Conservation (phyloP, 768 basidiomycete genomes). For the Lactarius hatsudake region DNA sequence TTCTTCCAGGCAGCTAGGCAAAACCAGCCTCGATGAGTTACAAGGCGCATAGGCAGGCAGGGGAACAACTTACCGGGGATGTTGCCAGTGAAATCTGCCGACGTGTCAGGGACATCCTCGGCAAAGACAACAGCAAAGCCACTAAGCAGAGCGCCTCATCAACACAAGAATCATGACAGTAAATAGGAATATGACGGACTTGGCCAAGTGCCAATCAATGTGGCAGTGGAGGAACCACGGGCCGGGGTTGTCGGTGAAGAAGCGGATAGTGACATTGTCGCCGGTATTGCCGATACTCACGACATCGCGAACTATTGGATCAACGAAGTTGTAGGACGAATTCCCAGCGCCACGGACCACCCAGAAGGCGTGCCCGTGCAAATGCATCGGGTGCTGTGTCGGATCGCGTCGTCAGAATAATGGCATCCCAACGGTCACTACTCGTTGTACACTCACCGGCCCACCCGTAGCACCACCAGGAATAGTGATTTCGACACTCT, state of each 20-base stretch:
- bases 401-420: background rate
- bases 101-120: slow-evolving; percentile 13
- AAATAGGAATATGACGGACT: slow-evolving; percentile 61
- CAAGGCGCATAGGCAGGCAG: background rate
- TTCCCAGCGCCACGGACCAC: slow-evolving; percentile 21
- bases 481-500: slow-evolving; percentile 47
- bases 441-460: slow-evolving; percentile 16
- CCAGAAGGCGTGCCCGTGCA: slow-evolving; percentile 21
- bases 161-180: slow-evolving; percentile 31
- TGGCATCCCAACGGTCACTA: background rate
- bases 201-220: slow-evolving; percentile 32
- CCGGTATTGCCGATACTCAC: slow-evolving; percentile 23
- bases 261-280: slow-evolving; percentile 32
- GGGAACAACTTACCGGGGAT: background rate
- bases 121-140: slow-evolving; percentile 24
- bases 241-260: slow-evolving; percentile 34
- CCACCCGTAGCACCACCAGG: slow-evolving; percentile 42
- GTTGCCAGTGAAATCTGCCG: no score
- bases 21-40: background rate
- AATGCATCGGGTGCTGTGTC: slow-evolving; percentile 23
- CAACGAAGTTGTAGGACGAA: slow-evolving; percentile 20
- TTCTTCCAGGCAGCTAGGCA: slow-evolving; percentile 10
- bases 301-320: slow-evolving; percentile 28
- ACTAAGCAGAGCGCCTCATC: background rate
- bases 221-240: slow-evolving; percentile 35